Percentiles rank a stretch among this genome's conserved stretches.
phyloP scores from a whole-genome alignment of 2,329 filamentous ascomycete species.

The Diaporthe ampelina region DNA sequence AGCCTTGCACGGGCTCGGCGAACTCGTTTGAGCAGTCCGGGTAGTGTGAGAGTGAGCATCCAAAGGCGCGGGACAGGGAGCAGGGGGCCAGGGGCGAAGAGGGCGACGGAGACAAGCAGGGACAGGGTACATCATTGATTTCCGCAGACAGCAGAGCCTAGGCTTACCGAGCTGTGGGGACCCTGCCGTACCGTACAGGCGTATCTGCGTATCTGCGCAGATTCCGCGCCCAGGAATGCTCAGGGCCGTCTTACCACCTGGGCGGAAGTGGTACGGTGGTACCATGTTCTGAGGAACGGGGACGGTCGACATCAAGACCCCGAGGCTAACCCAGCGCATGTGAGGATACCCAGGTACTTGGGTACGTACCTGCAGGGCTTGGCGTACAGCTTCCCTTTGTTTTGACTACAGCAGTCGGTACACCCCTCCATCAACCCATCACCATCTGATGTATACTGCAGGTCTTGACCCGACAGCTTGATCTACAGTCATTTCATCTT shows the following conservation, averaged over 20 bases:
- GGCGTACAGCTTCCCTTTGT: not conserved
- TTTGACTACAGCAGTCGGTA: not conserved
- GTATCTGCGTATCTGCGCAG: not conserved
- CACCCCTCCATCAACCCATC: too few relatives aligned
- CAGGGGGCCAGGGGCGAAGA: conserved; percentile 1
- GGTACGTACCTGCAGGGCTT: not conserved
- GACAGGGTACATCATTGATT: conserved; percentile 8
- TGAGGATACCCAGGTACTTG: not conserved
- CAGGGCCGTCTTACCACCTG: conserved; percentile 11
- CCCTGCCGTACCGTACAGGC: not conserved
- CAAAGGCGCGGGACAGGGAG: not conserved
- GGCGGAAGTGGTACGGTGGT: not conserved
- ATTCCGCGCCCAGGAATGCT: not conserved
- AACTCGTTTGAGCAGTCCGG: conserved; percentile 9
- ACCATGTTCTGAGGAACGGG: not conserved
- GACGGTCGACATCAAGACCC: conserved; percentile 11
- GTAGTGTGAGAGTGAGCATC: conserved; percentile 21
- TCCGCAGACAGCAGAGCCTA: conserved; percentile 19
- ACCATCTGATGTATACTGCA: not conserved
- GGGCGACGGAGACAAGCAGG: not conserved
- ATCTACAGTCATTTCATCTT: conserved; percentile 5
- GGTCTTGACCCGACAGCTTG: not conserved
- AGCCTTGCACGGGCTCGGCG: conserved; percentile 12
- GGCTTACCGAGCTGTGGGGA: conserved; percentile 22
- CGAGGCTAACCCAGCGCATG: conserved; percentile 14